Conservation (phyloP, 2,329 filamentous ascomycete genomes). For the Madurella mycetomatis region DNA sequence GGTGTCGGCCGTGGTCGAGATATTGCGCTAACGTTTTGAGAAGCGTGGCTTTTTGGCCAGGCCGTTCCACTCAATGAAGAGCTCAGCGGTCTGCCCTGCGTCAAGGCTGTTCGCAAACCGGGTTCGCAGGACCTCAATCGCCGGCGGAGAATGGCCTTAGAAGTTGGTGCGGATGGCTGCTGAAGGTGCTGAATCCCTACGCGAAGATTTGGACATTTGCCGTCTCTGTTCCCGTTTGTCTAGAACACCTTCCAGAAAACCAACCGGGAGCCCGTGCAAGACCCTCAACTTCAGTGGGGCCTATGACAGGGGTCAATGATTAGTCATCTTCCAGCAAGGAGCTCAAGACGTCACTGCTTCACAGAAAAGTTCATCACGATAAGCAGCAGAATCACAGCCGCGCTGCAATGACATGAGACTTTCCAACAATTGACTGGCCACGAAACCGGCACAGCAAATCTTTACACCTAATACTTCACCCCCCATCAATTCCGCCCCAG, state of each 20-base stretch:
- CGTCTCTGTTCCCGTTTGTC: background rate
- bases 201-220: background rate
- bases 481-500: background rate
- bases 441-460: background rate
- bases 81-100: background rate
- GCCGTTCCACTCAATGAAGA: background rate
- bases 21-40: background rate
- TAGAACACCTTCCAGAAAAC: background rate
- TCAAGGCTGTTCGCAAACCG: background rate
- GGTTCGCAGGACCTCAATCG: background rate
- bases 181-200: background rate
- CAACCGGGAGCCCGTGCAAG: background rate
- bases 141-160: background rate
- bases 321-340: too few species aligned
- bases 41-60: constrained; percentile 15
- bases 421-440: too few species aligned
- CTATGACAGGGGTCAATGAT: too few species aligned
- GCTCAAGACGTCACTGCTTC: too few species aligned
- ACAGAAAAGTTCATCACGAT: too few species aligned
- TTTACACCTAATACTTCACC: background rate
- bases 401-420: too few species aligned
- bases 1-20: background rate
- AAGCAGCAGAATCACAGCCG: too few species aligned
- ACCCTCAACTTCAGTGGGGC: background rate
- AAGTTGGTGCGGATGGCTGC: background rate